A percentile compares a stretch with the other conserved stretches of the same genome.
Conservation (phyloP, 306 rosid species). For the Medicago lupulina region DNA sequence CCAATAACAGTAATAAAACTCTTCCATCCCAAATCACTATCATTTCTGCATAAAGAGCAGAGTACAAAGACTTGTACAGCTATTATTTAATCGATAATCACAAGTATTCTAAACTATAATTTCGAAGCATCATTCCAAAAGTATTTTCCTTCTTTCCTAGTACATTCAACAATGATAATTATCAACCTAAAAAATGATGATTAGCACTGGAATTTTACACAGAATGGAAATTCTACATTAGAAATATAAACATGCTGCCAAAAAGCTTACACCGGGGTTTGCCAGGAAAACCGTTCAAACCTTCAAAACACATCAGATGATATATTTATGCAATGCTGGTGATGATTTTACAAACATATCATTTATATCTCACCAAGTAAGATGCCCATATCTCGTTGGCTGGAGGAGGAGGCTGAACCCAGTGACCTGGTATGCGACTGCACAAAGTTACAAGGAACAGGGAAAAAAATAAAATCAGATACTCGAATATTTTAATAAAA, state of each 20-base stretch:
- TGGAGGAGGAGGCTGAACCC: slow-evolving; percentile 92
- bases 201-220: background rate
- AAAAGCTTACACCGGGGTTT: background rate
- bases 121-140: background rate
- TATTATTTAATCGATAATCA: background rate
- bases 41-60: background rate
- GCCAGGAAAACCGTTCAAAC: slow-evolving; percentile 19
- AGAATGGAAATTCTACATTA: background rate
- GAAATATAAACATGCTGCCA: slow-evolving; percentile 17
- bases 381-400: slow-evolving; percentile 92
- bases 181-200: background rate
- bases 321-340: slow-evolving; percentile 7
- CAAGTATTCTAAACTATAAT: background rate
- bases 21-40: background rate
- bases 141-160: background rate
- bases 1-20: no score
- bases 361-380: slow-evolving; percentile 70
- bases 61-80: background rate
- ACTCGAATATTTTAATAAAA: slow-evolving; percentile 34
- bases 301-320: slow-evolving; percentile 1
- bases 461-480: slow-evolving; percentile 7
- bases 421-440: slow-evolving; percentile 92
- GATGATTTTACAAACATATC: slow-evolving; percentile 37
- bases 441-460: slow-evolving; percentile 33
- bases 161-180: background rate